These are phyloP conservation scores for Penicillium sp. DNA, from an alignment of 2,329 filamentous ascomycete genomes.

Conservation along the genomic window DNA sequence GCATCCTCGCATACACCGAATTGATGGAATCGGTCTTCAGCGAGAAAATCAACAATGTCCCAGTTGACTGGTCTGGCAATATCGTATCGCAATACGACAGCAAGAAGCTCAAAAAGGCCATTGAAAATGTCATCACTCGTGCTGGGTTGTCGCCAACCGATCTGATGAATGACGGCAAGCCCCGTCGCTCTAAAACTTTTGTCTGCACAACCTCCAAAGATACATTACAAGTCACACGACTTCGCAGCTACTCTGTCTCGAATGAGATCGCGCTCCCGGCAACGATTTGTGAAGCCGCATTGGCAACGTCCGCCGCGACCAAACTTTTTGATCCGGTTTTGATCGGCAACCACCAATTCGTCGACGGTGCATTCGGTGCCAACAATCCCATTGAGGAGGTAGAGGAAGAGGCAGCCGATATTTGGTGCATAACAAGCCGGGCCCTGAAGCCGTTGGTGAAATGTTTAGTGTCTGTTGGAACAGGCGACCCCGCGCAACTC, in stretches of 20 bases:
- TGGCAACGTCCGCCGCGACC: conserved; percentile 53
- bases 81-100: conserved; percentile 14
- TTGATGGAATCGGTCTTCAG: conserved; percentile 29
- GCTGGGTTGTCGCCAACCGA: conserved; percentile 5
- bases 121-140: conserved; percentile 12
- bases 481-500: conserved; percentile 1
- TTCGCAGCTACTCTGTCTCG: conserved; percentile 10
- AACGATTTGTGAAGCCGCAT: conserved; percentile 51
- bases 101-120: conserved; percentile 3
- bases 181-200: conserved; percentile 4
- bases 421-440: conserved; percentile 12
- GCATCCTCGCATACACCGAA: conserved; percentile 29
- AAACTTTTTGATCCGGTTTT: conserved; percentile 18
- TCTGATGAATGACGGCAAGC: conserved; percentile 7
- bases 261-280: conserved; percentile 3
- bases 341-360: conserved; percentile 22
- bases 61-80: conserved; percentile 10
- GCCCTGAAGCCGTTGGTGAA: conserved; percentile 15
- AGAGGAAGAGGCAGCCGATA: conserved; percentile 27
- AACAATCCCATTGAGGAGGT: conserved; percentile 38
- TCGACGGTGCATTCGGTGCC: conserved; percentile 33
- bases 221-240: conserved; percentile 4
- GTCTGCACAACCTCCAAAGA: conserved; percentile 19
- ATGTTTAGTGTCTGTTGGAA: conserved; percentile 29
- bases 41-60: conserved; percentile 11